phyloP scores from a whole-genome alignment of 495 filamentous ascomycete species.

The Neurospora hispaniola region DNA sequence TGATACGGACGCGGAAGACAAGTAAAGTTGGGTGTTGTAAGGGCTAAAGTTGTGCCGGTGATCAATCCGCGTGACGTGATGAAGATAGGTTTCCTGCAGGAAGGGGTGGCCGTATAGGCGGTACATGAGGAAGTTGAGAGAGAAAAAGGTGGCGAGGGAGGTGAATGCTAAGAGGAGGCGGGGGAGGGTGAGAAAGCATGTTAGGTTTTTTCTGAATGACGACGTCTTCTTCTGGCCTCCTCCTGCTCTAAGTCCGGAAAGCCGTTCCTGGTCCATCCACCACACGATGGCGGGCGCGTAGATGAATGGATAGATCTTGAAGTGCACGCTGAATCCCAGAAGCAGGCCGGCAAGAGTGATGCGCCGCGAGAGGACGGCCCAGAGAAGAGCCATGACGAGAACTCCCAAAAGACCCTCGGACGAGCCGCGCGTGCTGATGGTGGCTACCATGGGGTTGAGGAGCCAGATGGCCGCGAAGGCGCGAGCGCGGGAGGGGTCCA shows the following conservation, averaged over 20 bases:
- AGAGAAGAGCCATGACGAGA: constrained; percentile 68
- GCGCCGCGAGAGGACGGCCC: constrained; percentile 54
- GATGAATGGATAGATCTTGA: constrained; percentile 98
- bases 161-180: constrained; percentile 51
- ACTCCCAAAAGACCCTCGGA: constrained; percentile 85
- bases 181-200: constrained; percentile 49
- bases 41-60: constrained; percentile 97
- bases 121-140: constrained; percentile 71
- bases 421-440: constrained; percentile 87
- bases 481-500: constrained; percentile 40
- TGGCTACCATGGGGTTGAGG: constrained; percentile 95
- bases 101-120: constrained; percentile 60
- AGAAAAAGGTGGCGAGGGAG: constrained; percentile 59
- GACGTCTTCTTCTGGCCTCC: no score
- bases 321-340: constrained; percentile 79
- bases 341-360: constrained; percentile 61
- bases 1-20: constrained; percentile 50
- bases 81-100: constrained; percentile 77
- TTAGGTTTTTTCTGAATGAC: constrained; percentile 12
- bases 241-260: constrained; percentile 1
- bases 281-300: constrained; percentile 80
- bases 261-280: constrained; percentile 61
- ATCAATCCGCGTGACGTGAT: constrained; percentile 88
- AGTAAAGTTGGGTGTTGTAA: constrained; percentile 86
- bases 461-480: constrained; percentile 80